Percentiles rank a stretch among this genome's conserved stretches.
Conservation (phyloP, 2,329 filamentous ascomycete genomes). For the Coleophoma eucalyptorum region DNA sequence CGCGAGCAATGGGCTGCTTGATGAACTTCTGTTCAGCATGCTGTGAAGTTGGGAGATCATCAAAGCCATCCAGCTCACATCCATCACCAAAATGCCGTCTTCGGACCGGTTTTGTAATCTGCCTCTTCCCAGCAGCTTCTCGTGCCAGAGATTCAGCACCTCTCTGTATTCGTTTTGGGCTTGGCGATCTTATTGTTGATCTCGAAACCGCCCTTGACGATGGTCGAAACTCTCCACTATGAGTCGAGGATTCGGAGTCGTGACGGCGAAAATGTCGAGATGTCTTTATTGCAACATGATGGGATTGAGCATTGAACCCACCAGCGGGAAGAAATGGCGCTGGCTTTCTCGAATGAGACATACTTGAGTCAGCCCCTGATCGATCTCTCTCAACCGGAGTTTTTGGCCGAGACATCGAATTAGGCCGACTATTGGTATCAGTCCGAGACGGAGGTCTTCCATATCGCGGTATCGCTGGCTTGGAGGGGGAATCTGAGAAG, state of each 20-base stretch:
- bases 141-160: slow-evolving; percentile 35
- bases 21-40: slow-evolving; percentile 78
- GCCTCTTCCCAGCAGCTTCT: slow-evolving; percentile 57
- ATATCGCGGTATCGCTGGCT: slow-evolving; percentile 41
- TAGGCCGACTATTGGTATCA: slow-evolving; percentile 42
- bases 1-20: slow-evolving; percentile 70
- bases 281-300: slow-evolving; percentile 71
- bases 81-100: slow-evolving; percentile 83
- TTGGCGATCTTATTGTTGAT: slow-evolving; percentile 52
- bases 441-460: slow-evolving; percentile 59
- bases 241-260: slow-evolving; percentile 70
- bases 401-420: slow-evolving; percentile 57
- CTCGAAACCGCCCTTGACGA: slow-evolving; percentile 55
- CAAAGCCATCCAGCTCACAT: slow-evolving; percentile 86
- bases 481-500: slow-evolving; percentile 44
- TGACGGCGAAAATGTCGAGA: slow-evolving; percentile 72
- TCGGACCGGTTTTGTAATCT: slow-evolving; percentile 69
- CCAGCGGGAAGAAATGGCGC: slow-evolving; percentile 79
- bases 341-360: slow-evolving; percentile 53
- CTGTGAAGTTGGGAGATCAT: slow-evolving; percentile 87
- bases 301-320: slow-evolving; percentile 67
- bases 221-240: slow-evolving; percentile 54
- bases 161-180: slow-evolving; percentile 43
- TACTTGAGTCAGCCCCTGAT: slow-evolving; percentile 43
- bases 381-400: slow-evolving; percentile 62